These are phyloP conservation scores for Nakaseomyces uthaithaninus DNA, from an alignment of 1,139 yeast genomes.

Conservation along the genomic window DNA sequence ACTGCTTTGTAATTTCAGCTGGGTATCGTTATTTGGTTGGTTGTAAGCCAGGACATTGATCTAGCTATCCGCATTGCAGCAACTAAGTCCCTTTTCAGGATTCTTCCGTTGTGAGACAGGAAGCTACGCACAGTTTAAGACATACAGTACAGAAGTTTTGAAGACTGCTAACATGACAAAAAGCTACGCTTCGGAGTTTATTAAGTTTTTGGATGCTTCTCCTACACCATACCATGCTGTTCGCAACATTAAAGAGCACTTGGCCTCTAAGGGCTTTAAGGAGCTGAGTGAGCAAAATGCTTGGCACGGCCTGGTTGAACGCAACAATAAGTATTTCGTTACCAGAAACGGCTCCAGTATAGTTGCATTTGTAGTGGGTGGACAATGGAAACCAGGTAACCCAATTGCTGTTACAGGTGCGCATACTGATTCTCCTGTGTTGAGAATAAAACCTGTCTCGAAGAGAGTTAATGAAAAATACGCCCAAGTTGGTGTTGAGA, in stretches of 20 bases:
- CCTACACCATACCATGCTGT: conserved; percentile 97
- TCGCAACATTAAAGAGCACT: conserved; percentile 46
- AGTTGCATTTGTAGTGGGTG: conserved; percentile 79
- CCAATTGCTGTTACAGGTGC: conserved; percentile 89
- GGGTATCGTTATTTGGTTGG: too few species aligned
- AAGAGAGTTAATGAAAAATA: conserved; percentile 66
- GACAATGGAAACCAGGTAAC: conserved; percentile 65
- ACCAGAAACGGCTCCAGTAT: conserved; percentile 84
- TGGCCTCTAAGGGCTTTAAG: conserved; percentile 54
- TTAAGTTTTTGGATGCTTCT: conserved; percentile 71
- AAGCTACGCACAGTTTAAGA: neutral
- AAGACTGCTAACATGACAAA: conserved; percentile 8
- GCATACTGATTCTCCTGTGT: conserved; percentile 91
- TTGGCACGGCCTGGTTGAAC: conserved; percentile 56
- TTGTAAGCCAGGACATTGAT: too few species aligned
- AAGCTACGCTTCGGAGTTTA: conserved; percentile 43
- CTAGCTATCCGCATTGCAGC: too few species aligned
- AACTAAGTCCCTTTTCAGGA: conserved; percentile 3
- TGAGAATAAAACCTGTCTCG: conserved; percentile 85
- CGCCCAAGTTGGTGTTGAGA: conserved; percentile 85
- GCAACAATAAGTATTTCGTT: conserved; percentile 64
- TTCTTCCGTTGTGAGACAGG: neutral
- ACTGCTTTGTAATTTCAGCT: too few species aligned
- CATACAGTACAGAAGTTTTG: conserved; percentile 3
- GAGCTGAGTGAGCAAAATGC: conserved; percentile 67